These are phyloP conservation scores for Niveomyces coronatus DNA, from an alignment of 2,329 filamentous ascomycete genomes.

Conservation along the genomic window DNA sequence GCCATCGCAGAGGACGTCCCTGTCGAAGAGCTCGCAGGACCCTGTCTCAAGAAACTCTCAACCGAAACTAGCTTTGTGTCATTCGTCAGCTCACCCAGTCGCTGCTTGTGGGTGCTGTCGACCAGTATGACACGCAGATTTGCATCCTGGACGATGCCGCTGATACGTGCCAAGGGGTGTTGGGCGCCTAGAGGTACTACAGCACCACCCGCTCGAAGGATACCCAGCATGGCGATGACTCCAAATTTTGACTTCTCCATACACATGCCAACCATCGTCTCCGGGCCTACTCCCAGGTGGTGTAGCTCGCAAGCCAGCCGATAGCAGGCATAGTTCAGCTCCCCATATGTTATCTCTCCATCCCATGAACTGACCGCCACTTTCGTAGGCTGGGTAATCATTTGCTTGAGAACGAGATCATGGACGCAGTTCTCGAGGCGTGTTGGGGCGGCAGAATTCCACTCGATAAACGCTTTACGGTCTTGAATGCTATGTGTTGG, in stretches of 20 bases:
- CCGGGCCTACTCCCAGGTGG: not conserved
- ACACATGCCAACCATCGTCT: not conserved
- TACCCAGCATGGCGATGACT: not conserved
- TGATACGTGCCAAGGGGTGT: constrained; percentile 1
- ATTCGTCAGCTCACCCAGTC: no score
- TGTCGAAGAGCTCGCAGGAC: not conserved
- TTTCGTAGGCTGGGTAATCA: no score
- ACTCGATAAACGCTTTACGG: no score
- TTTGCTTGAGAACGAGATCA: no score
- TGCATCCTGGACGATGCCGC: constrained; percentile 4
- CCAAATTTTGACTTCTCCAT: not conserved
- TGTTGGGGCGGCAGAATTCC: no score
- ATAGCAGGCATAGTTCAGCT: no score
- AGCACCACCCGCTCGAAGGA: not conserved
- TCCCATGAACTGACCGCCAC: no score
- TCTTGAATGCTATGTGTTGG: no score
- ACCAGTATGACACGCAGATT: constrained; percentile 4
- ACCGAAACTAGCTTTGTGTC: no score
- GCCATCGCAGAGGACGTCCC: not conserved
- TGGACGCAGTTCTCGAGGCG: no score
- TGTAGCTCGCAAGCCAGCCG: constrained; percentile 1
- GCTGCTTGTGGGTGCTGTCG: constrained; percentile 4
- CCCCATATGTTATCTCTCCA: not conserved
- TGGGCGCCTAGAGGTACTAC: constrained; percentile 7
- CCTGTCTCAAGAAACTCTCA: not conserved